Conservation (phyloP, 2,329 filamentous ascomycete genomes). For the Phaeophleospora eucalypticola region DNA sequence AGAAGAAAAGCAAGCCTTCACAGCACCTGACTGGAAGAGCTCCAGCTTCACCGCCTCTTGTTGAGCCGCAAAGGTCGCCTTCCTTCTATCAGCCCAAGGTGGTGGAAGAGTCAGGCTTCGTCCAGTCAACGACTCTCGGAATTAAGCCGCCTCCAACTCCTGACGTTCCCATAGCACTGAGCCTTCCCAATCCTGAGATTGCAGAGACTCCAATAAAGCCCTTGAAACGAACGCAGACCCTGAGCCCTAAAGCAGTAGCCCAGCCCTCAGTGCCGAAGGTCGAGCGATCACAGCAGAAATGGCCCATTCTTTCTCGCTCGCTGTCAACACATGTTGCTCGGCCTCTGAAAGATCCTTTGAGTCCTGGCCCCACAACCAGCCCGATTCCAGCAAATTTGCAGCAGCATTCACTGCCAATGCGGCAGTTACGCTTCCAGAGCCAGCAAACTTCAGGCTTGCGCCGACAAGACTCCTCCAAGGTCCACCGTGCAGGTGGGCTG, state of each 20-base stretch:
- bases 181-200: constrained; percentile 8
- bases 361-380: background rate
- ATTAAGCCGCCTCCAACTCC: constrained; percentile 7
- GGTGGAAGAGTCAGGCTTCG: constrained; percentile 24
- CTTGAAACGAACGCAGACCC: constrained; percentile 12
- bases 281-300: background rate
- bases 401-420: background rate
- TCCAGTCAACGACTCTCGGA: constrained; percentile 11
- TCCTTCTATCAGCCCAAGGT: constrained; percentile 29
- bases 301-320: background rate
- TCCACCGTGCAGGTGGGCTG: background rate
- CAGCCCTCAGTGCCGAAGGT: constrained; percentile 1
- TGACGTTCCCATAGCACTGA: constrained; percentile 9
- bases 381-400: background rate
- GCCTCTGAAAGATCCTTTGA: no score
- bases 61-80: constrained; percentile 14
- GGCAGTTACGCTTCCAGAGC: constrained; percentile 15
- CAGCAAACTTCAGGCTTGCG: background rate
- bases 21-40: constrained; percentile 23
- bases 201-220: constrained; percentile 10
- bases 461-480: background rate
- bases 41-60: background rate
- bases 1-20: constrained; percentile 27
- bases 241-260: background rate
- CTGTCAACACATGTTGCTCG: background rate